Evolutionary conservation across 2,329 filamentous ascomycete species (phyloP).

Genomic region (Daldinia eschscholtzii): DNA sequence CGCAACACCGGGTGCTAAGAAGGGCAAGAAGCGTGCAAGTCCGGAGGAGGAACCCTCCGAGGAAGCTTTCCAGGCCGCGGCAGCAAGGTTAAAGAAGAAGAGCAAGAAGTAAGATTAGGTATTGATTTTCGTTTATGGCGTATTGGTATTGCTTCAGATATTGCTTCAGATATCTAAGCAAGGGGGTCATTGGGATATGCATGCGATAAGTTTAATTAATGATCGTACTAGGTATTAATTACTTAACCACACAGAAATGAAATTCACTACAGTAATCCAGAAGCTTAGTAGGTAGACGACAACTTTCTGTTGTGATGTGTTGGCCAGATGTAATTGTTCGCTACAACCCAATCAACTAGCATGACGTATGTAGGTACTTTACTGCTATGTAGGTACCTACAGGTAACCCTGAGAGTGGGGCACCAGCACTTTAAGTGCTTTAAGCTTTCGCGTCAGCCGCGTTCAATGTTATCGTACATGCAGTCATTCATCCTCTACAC

Average conservation of each 20-base stretch:
- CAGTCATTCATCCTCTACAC: conserved; percentile 15
- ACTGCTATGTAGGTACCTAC: background rate
- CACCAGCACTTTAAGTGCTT: background rate
- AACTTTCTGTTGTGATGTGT: background rate
- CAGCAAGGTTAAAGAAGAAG: conserved; percentile 60
- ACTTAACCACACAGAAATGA: conserved; percentile 10
- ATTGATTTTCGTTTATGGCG: conserved; percentile 30
- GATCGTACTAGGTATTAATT: background rate
- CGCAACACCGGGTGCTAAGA: conserved; percentile 60
- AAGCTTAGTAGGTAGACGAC: background rate
- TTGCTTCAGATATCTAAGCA: conserved; percentile 6
- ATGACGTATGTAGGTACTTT: background rate
- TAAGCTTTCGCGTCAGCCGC: conserved; percentile 39
- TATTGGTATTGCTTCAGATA: conserved; percentile 26
- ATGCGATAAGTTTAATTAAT: conserved; percentile 12
- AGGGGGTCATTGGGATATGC: conserved; percentile 16
- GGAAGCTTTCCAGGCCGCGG: conserved; percentile 70
- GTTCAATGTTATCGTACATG: conserved; percentile 23
- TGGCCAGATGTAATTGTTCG: background rate
- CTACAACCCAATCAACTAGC: background rate
- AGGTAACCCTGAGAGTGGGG: conserved; percentile 3
- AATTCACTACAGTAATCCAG: conserved; percentile 2
- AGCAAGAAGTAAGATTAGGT: conserved; percentile 40
- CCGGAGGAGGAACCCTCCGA: conserved; percentile 75
- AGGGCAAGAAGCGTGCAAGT: conserved; percentile 64